Percentiles rank a stretch among this genome's conserved stretches.
phyloP scores from a whole-genome alignment of 2,329 filamentous ascomycete genomes.

The Calonectria pseudoturangicola region DNA sequence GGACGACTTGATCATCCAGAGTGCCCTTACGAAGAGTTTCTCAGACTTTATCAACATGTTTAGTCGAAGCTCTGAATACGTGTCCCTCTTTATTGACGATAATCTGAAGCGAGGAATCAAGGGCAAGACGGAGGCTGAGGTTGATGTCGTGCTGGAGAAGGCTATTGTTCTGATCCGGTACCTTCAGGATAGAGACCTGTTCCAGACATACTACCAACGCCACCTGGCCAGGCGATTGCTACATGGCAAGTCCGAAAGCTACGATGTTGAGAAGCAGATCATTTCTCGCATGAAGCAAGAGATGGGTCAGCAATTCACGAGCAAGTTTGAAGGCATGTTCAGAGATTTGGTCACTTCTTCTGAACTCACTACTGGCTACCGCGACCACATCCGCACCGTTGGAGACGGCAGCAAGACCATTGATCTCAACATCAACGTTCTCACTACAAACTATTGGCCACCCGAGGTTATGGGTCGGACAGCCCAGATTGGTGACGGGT shows the following conservation, averaged over 20 bases:
- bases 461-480: constrained; percentile 86
- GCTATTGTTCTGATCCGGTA: constrained; percentile 92
- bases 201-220: constrained; percentile 98
- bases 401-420: constrained; percentile 72
- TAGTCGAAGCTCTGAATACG: constrained; percentile 88
- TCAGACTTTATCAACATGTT: constrained; percentile 97
- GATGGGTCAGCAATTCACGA: constrained; percentile 93
- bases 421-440: constrained; percentile 88
- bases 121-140: constrained; percentile 91
- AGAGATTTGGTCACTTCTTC: constrained; percentile 93
- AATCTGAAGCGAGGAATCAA: constrained; percentile 95
- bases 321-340: constrained; percentile 97
- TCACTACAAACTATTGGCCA: constrained; percentile 97
- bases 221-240: constrained; percentile 92
- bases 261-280: constrained; percentile 96
- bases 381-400: constrained; percentile 75
- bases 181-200: constrained; percentile 92
- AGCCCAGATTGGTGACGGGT: constrained; percentile 69
- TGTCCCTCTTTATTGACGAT: constrained; percentile 97
- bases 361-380: constrained; percentile 87
- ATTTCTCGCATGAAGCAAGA: constrained; percentile 98
- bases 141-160: constrained; percentile 90
- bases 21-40: constrained; percentile 89
- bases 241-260: constrained; percentile 91
- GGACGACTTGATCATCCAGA: constrained; percentile 85